Evolutionary conservation across 2,329 filamentous ascomycete species (phyloP), one percentile per base, ranked within the genome.

Genomic region (Xylariaceae sp.): DNA sequence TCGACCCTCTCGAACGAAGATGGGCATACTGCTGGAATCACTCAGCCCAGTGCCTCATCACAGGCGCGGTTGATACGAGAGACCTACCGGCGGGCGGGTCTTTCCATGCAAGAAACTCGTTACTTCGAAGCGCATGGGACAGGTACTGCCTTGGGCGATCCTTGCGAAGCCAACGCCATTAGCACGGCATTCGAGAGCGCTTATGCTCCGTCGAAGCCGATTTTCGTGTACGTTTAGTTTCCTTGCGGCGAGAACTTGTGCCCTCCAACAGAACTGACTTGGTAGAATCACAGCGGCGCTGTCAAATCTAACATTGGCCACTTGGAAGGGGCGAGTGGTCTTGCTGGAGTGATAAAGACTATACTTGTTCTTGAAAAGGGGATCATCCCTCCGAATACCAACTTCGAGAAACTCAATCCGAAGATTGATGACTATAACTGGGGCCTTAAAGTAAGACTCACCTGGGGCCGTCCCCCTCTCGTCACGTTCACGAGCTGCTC

Each of bases 101-200:
- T 28, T 28, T 28, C n/a, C 7, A 28, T 9, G 26, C 26, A 9
- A n/a, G 38, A 47, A 2, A 53, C 50, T 0, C 19, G 19, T 2
- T 46, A 44, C 18, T 14, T 50, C 8, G 50, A 51, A 28, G 44
- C 36, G 18, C 47, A 53, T 28, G 49, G 64, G 2, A 68, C 66
- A 0, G 66, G 65, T 0, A 70, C 66, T 2, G 37, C 41, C 4
- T 59, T 56, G 1, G 67, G 39, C 4, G 66, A 70, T 41, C 60
- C 63, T 0, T 46, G 56, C 4, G 67, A 70, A 42, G 56, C 62
- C 2, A 34, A 43, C 3, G 66, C 62, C 5, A 54, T 66, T 6
- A 24, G 49, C n/a, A n/a, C 33, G 14, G n/a, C 36, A 2, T 37
- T 41, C 18, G n/a, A n/a, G n/a, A n/a, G n/a, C n/a, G n/a, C n/a